Conservation (phyloP, 23 red algal genomes). For the Agarophyton chilense region DNA sequence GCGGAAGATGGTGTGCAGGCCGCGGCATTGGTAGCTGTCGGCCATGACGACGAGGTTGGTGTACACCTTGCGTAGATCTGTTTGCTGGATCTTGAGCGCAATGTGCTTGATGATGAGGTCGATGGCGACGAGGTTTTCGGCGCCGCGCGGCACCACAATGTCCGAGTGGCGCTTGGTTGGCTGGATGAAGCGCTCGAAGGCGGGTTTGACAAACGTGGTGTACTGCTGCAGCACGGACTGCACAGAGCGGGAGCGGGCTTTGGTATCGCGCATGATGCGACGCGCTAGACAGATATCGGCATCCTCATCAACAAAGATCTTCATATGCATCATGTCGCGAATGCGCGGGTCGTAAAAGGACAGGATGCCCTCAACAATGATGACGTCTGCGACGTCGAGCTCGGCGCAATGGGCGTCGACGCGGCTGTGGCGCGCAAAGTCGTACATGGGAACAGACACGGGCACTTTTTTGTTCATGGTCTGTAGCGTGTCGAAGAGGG, state of each 20-base stretch:
- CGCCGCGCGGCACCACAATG: slow-evolving; percentile 93
- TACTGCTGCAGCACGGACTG: slow-evolving; percentile 90
- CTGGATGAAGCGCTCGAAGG: slow-evolving; percentile 86
- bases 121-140: slow-evolving; percentile 94
- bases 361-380: slow-evolving; percentile 98
- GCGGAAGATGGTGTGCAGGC: slow-evolving; percentile 93
- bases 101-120: slow-evolving; percentile 98
- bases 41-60: slow-evolving; percentile 86
- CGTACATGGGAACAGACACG: slow-evolving; percentile 87
- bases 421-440: slow-evolving; percentile 82
- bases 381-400: slow-evolving; percentile 80
- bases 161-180: slow-evolving; percentile 98
- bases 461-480: slow-evolving; percentile 39
- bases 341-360: slow-evolving; percentile 90
- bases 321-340: slow-evolving; percentile 93
- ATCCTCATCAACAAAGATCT: slow-evolving; percentile 99
- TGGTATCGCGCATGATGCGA: slow-evolving; percentile 83
- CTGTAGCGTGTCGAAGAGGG: slow-evolving; percentile 67
- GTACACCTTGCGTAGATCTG: slow-evolving; percentile 85
- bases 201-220: slow-evolving; percentile 92
- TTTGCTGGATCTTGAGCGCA: slow-evolving; percentile 87
- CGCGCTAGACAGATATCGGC: slow-evolving; percentile 92
- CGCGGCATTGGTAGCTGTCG: slow-evolving; percentile 83
- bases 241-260: slow-evolving; percentile 67
- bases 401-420: slow-evolving; percentile 45